These are phyloP conservation scores for Yamadazyma atmosphaerica DNA, from an alignment of 1,139 yeast genomes.

Conservation along the genomic window DNA sequence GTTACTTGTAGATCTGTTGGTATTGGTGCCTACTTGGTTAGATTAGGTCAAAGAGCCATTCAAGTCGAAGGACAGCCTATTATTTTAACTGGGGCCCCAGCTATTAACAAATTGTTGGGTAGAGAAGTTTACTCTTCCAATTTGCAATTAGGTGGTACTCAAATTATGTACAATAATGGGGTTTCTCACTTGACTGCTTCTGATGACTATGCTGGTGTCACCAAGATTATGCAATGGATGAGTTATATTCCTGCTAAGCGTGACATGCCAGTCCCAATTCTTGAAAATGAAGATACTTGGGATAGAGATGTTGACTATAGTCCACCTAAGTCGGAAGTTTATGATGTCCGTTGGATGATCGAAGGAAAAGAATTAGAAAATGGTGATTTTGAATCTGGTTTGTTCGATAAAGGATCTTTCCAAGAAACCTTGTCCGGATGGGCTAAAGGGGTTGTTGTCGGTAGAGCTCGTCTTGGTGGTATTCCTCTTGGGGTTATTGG, in stretches of 20 bases:
- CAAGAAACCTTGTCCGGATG: slow-evolving; percentile 97
- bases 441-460: slow-evolving; percentile 98
- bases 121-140: slow-evolving; percentile 96
- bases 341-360: slow-evolving; percentile 95
- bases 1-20: slow-evolving; percentile 99
- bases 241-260: slow-evolving; percentile 94
- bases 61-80: slow-evolving; percentile 99
- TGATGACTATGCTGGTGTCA: slow-evolving; percentile 96
- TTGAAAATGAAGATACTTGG: slow-evolving; percentile 84
- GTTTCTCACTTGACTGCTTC: slow-evolving; percentile 94
- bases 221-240: slow-evolving; percentile 92
- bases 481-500: slow-evolving; percentile 97
- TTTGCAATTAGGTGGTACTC: slow-evolving; percentile 98
- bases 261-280: slow-evolving; percentile 86
- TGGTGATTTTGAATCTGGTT: slow-evolving; percentile 76
- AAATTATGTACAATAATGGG: slow-evolving; percentile 97
- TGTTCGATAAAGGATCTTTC: slow-evolving; percentile 90
- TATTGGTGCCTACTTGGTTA: slow-evolving; percentile 97
- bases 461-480: slow-evolving; percentile 98
- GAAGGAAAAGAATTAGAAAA: slow-evolving; percentile 72
- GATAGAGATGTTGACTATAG: slow-evolving; percentile 85
- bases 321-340: slow-evolving; percentile 72
- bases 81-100: slow-evolving; percentile 98
- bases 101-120: slow-evolving; percentile 93
- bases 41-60: slow-evolving; percentile 97